Conservation (phyloP, 176 grass and related monocot species). For the Triticum turgidum region DNA sequence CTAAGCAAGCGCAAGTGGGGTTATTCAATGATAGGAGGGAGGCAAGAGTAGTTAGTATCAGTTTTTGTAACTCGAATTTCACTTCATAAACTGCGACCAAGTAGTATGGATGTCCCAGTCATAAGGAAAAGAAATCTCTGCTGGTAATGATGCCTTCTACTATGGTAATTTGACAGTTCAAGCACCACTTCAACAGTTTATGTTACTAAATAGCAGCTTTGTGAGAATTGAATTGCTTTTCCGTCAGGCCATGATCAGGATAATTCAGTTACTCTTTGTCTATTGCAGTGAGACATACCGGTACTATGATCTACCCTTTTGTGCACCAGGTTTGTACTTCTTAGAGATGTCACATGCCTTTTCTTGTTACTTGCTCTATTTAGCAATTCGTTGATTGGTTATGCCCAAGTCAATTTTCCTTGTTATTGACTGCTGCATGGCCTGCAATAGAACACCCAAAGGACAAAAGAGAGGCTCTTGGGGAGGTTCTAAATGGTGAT, state of each 20-base stretch:
- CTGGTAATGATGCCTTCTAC: not conserved
- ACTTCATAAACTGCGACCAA: not conserved
- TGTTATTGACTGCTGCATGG: conserved; percentile 23
- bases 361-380: conserved; percentile 26
- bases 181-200: not conserved
- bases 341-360: conserved; percentile 6
- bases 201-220: conserved; percentile 15
- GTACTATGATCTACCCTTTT: conserved; percentile 92
- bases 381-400: conserved; percentile 12
- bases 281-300: conserved; percentile 92
- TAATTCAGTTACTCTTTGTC: conserved; percentile 13
- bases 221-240: not conserved
- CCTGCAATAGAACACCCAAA: conserved; percentile 71
- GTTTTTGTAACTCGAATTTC: not conserved
- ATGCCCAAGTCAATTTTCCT: conserved; percentile 24
- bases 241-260: conserved; percentile 4
- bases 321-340: conserved; percentile 69
- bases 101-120: not conserved
- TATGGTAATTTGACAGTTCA: conserved; percentile 28
- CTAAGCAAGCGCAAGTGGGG: not conserved
- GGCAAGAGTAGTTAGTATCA: not conserved
- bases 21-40: not conserved
- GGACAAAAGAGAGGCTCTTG: conserved; percentile 88
- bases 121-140: not conserved
- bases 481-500: conserved; percentile 91